These are phyloP conservation scores for Posidonia australis DNA, from an alignment of 106 monocot genomes.

Conservation along the genomic window DNA sequence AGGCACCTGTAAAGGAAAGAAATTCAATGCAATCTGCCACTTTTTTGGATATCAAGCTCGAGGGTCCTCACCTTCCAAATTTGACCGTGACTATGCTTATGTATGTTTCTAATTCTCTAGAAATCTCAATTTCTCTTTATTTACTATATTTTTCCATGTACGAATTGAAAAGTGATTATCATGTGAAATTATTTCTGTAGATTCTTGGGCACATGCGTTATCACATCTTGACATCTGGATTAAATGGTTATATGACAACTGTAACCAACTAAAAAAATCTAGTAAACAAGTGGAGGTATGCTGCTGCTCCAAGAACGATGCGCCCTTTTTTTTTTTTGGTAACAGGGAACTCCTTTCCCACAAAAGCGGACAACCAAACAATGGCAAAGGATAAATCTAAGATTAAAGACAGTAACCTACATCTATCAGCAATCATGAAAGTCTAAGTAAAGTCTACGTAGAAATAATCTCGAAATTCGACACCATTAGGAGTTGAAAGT, in stretches of 20 bases:
- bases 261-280: slow-evolving; percentile 61
- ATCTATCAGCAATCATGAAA: no score
- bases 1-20: slow-evolving; percentile 75
- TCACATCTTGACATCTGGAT: slow-evolving; percentile 57
- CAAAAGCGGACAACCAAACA: no score
- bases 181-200: slow-evolving; percentile 8
- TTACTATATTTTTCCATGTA: neutral
- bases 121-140: neutral
- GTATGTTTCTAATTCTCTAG: slow-evolving; percentile 21
- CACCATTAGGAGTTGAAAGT: no score
- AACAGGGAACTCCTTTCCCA: no score
- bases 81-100: slow-evolving; percentile 84
- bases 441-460: no score
- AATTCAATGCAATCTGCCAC: slow-evolving; percentile 73
- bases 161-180: neutral
- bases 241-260: slow-evolving; percentile 79
- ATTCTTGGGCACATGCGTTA: slow-evolving; percentile 68
- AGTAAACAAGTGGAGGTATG: slow-evolving; percentile 62
- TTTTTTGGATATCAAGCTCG: slow-evolving; percentile 85
- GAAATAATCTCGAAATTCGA: no score
- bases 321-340: no score
- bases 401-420: no score
- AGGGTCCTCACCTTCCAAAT: slow-evolving; percentile 73
- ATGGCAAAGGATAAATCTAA: no score
- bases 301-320: slow-evolving; percentile 65